Evolutionary conservation across 257 asterid species (phyloP), one percentile per base, ranked within the genome.

Genomic region (Vinca minor): DNA sequence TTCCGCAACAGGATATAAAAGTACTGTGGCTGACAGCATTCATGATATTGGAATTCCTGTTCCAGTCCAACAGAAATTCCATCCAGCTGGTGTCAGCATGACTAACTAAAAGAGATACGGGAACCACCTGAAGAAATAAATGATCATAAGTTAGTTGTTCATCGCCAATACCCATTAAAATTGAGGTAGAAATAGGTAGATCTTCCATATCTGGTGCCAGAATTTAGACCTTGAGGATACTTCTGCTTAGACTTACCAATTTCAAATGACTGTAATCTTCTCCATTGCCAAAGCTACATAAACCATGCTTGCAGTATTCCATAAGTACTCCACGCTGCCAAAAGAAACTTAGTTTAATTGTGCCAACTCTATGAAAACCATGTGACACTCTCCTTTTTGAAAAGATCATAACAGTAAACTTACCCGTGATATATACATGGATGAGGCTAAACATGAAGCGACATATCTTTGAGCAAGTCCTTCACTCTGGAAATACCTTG

Each of bases 401-500:
- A 32, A 58, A 50, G 45, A 71, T 46, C 57, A 54, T 3, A 53
- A 35, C 4, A 32, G 59, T 68, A 68, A 49, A 50, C 56, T 76
- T 87, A 87, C 96, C 87, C 79, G 86, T 66, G 44, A 8, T 54
- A 42, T 76, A 65, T 77, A 84, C 62, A 74, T 84, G 70, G 94
- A 81, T 63, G 11, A 62, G 8, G 87, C 82, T 77, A 93, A 74
- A 73, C 71, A 73, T 12, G 71, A 77, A 56, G 75, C 70, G 65
- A 91, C 82, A 80, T 74, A 93, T 70, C 64, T 78, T 65, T 87
- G 94, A 69, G 83, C 97, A 73, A 85, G 77, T 64, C 99, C 99
- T 76, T 79, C 84, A 79, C 65, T 80, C 99, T 93, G 95, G 73
- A 69, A 82, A 76, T 80, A 85, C 94, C 95, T 82, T 80, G 79